A percentile compares a stretch with the other conserved stretches of the same genome.
Evolutionary conservation across 768 basidiomycete species (phyloP).

Genomic region (Tulasnella sp.): DNA sequence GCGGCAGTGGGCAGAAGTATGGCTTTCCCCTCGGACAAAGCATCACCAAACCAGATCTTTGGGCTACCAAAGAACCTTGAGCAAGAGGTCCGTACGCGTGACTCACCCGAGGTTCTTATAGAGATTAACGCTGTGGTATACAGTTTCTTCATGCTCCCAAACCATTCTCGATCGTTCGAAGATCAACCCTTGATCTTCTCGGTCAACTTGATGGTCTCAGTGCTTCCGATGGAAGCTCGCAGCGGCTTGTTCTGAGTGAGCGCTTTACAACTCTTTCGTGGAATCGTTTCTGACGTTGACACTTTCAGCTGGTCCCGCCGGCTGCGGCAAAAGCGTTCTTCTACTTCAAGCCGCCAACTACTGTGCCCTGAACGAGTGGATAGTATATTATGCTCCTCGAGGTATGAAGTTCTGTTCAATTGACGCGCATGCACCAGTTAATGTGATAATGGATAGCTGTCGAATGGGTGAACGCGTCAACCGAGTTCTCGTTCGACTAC

Average conservation of each 20-base stretch:
- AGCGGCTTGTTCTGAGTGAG: conserved; percentile 54
- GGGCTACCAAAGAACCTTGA: conserved; percentile 61
- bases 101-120: background rate
- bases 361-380: conserved; percentile 52
- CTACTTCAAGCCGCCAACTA: conserved; percentile 69
- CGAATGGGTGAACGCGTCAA: conserved; percentile 62
- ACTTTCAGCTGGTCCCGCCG: conserved; percentile 52
- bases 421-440: background rate
- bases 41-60: conserved; percentile 40
- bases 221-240: background rate
- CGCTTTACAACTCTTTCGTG: conserved; percentile 17
- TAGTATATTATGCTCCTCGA: conserved; percentile 77
- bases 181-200: conserved; percentile 47
- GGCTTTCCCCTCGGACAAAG: conserved; percentile 1
- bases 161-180: conserved; percentile 62
- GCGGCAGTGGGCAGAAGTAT: conserved; percentile 1
- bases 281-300: conserved; percentile 15
- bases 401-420: conserved; percentile 32
- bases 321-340: conserved; percentile 72
- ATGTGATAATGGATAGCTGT: conserved; percentile 34
- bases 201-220: conserved; percentile 35
- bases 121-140: background rate
- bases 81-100: conserved; percentile 49
- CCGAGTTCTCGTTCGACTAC: conserved; percentile 59
- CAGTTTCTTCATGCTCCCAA: conserved; percentile 45